Evolutionary conservation across 1,284 basidiomycete genomes (phyloP).

Genomic region (Boletellus deceptivus): DNA sequence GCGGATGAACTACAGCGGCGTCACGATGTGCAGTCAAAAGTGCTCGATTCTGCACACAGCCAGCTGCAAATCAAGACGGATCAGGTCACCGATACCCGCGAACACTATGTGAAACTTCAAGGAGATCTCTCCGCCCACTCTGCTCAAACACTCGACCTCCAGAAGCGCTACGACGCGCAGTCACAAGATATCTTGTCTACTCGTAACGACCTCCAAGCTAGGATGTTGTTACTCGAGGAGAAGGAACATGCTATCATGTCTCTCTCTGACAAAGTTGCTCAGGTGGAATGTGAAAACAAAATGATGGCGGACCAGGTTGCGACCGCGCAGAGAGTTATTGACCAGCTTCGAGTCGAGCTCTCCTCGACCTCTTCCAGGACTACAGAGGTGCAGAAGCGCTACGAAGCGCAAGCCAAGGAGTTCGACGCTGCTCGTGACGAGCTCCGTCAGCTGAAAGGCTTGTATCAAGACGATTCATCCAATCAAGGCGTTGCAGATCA

Average conservation of each 20-base stretch:
- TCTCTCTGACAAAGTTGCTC: background rate
- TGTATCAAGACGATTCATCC: background rate
- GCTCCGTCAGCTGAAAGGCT: background rate
- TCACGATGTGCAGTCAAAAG: background rate
- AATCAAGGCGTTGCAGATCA: background rate
- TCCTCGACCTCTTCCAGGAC: background rate
- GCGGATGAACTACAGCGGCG: constrained; percentile 1
- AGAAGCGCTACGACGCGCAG: constrained; percentile 7
- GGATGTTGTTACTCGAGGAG: background rate
- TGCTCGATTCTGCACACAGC: background rate
- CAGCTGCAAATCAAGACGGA: background rate
- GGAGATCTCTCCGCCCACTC: background rate
- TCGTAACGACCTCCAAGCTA: constrained; percentile 3
- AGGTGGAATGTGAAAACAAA: constrained; percentile 1
- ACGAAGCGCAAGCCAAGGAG: background rate
- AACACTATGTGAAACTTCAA: constrained; percentile 1
- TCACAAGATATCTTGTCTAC: constrained; percentile 1
- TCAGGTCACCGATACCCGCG: background rate
- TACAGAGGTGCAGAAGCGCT: constrained; percentile 3
- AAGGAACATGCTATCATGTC: constrained; percentile 2
- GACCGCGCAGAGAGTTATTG: background rate
- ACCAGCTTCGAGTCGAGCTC: constrained; percentile 8
- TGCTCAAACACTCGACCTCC: background rate
- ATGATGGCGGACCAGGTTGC: background rate
- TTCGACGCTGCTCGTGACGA: constrained; percentile 1